Base-by-base conservation (phyloP, 2,329 filamentous ascomycete genomes). In the Beauveria pseudobassiana region DNA sequence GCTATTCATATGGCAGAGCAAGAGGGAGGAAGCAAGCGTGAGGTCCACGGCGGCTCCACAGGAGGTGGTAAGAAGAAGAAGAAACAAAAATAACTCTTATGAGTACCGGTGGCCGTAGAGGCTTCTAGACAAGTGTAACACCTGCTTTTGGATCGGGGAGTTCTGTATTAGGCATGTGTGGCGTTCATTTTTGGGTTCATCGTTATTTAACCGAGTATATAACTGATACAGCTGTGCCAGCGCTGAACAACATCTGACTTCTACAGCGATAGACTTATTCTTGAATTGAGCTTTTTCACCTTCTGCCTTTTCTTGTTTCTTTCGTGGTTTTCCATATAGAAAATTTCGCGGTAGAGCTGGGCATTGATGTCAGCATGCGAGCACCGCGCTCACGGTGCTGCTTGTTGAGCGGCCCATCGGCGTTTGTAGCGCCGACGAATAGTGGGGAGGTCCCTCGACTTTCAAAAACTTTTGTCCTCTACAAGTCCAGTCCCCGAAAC, bases 81-180 rank as follows among this genome's bases (percentile, higher is more conserved):
- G 76, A 86, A 85, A 67, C 86, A 88, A 73, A 88, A 76, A 88
- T 89, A 64, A 89, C 86, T 16, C 71, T 89, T 64, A 89, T 89
- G 86, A 88, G 85, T 67, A 89, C 87, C 1, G 82, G 83, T 51
- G 78, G 83, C n/a, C 76, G 78, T 49, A 74, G 80, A 65, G 80
- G 79, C 26, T 71, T 74, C 28, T 79, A 61, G 59, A 51, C 12
- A 10, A 18, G 38, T 30, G 48, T 34, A 50, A 50, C 34, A 34
- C 10, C 22, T 43, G 22, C 2, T 24, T 49, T 49, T 30, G 20
- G 16, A 24, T 59, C n/a, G 6, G n/a, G 48, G 49, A 50, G 46
- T 62, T 62, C 22, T 9, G 51, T n/a, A 51, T 46, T 48, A 14
- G 46, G 62, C 59, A 61, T 62, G 20, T 49, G 12, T 22, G 62